phyloP scores from a whole-genome alignment of 495 filamentous ascomycete genomes.

The Penicillium subrubescens region DNA sequence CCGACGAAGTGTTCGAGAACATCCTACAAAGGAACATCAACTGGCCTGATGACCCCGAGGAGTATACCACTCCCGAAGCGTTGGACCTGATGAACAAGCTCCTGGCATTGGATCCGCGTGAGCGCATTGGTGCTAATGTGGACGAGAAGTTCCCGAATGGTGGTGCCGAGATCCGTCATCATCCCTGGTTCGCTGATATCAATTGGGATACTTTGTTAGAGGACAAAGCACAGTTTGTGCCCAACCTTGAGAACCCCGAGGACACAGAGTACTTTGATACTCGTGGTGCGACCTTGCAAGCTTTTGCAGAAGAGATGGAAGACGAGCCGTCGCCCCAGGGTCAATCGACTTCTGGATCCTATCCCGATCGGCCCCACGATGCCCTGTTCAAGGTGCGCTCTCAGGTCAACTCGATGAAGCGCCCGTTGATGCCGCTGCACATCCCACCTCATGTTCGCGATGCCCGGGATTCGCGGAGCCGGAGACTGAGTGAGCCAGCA shows the following conservation, averaged over 20 bases:
- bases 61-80: conserved; percentile 78
- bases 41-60: conserved; percentile 76
- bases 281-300: conserved; percentile 84
- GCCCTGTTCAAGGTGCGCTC: conserved; percentile 87
- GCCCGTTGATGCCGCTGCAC: conserved; percentile 89
- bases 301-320: conserved; percentile 90
- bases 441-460: conserved; percentile 96
- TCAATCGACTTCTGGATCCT: conserved; percentile 57
- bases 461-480: conserved; percentile 69
- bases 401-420: conserved; percentile 81
- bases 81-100: conserved; percentile 92
- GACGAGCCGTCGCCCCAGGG: conserved; percentile 73
- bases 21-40: conserved; percentile 86
- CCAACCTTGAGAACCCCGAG: conserved; percentile 87
- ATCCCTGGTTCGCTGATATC: conserved; percentile 85
- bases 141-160: conserved; percentile 77
- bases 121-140: conserved; percentile 81
- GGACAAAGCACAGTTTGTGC: conserved; percentile 95
- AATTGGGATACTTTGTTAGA: conserved; percentile 90
- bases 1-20: conserved; percentile 95
- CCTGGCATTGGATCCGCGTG: conserved; percentile 76
- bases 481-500: conserved; percentile 88
- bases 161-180: conserved; percentile 84
- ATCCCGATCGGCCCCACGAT: conserved; percentile 84
- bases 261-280: conserved; percentile 98